Percentiles rank a stretch among this genome's conserved stretches.
Conservation (phyloP, 257 asterid species). For the Thymus quinquecostatus region DNA sequence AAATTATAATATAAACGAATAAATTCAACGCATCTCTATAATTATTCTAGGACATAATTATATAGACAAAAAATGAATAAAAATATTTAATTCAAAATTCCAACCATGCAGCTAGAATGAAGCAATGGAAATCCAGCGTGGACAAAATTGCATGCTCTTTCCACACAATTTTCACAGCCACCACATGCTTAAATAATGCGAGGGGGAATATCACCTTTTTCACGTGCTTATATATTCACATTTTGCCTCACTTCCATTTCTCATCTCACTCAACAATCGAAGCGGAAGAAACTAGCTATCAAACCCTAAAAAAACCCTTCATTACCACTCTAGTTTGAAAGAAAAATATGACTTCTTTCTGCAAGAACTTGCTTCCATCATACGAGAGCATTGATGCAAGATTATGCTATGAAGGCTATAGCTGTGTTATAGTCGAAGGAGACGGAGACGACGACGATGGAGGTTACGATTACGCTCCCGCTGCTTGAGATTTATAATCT, state of each 20-base stretch:
- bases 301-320: background rate
- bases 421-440: constrained; percentile 16
- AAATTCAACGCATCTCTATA: no score
- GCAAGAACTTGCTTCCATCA: background rate
- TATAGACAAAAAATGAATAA: no score
- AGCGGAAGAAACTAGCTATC: background rate
- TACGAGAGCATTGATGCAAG: background rate
- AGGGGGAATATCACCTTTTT: constrained; percentile 8
- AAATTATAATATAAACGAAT: no score
- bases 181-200: constrained; percentile 11
- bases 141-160: background rate
- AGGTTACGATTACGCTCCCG: constrained; percentile 40
- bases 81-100: no score
- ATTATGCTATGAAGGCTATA: background rate
- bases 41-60: no score
- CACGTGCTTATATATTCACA: constrained; percentile 7
- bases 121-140: background rate
- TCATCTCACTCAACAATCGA: background rate
- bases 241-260: background rate
- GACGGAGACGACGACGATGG: constrained; percentile 40
- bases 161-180: background rate
- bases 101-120: no score
- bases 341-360: background rate
- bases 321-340: background rate
- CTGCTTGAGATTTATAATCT: constrained; percentile 27